phyloP scores from a whole-genome alignment of 2,329 filamentous ascomycete species.

The Fusarium aywerte region DNA sequence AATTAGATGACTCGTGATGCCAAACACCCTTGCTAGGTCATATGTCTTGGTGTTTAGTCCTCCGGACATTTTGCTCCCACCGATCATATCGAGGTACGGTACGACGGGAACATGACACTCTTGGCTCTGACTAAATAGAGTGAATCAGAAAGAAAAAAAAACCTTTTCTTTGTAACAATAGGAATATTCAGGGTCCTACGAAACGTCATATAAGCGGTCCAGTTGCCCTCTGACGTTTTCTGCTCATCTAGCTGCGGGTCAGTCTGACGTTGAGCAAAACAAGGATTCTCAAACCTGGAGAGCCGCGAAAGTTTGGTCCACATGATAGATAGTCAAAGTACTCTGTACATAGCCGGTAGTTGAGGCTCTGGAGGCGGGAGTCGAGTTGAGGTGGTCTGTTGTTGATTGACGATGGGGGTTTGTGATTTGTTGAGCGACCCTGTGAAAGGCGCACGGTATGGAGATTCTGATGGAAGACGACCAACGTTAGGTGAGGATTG shows the following conservation, averaged over 20 bases:
- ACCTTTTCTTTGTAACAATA: neutral
- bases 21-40: slow-evolving; percentile 8
- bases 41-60: neutral
- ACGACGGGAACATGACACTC: neutral
- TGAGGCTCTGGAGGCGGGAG: slow-evolving; percentile 4
- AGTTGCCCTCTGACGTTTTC: slow-evolving; percentile 1
- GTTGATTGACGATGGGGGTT: neutral
- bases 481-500: neutral
- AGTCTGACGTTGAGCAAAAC: slow-evolving; percentile 7
- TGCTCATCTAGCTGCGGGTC: slow-evolving; percentile 1
- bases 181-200: slow-evolving; percentile 3
- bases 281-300: slow-evolving; percentile 4
- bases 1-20: neutral
- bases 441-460: slow-evolving; percentile 22
- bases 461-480: neutral
- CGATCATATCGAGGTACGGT: neutral
- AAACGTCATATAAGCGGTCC: slow-evolving; percentile 31
- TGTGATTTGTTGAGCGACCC: neutral
- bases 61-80: slow-evolving; percentile 33
- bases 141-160: neutral
- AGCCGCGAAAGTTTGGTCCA: slow-evolving; percentile 1
- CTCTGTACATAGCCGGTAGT: neutral
- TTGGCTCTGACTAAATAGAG: neutral
- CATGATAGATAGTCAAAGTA: neutral
- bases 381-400: neutral